phyloP scores from a whole-genome alignment of 495 filamentous ascomycete genomes.

The Peziza echinospora region DNA sequence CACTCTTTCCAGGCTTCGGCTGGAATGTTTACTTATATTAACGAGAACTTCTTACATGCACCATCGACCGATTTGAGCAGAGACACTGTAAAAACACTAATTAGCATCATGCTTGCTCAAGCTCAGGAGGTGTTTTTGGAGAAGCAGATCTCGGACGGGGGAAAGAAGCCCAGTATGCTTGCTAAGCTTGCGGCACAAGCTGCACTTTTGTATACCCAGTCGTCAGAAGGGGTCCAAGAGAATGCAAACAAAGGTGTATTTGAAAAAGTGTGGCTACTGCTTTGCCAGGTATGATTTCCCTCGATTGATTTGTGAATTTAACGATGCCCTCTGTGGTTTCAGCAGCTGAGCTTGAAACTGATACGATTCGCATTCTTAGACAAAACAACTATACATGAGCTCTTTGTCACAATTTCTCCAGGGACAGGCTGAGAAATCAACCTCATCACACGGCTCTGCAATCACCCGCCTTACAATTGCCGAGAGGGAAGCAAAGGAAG shows the following conservation, averaged over 20 bases:
- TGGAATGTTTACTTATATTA: slow-evolving; percentile 99
- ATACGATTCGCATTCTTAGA: no score
- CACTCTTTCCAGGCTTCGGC: slow-evolving; percentile 96
- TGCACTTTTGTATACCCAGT: slow-evolving; percentile 68
- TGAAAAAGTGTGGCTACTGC: slow-evolving; percentile 79
- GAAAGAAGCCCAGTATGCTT: slow-evolving; percentile 73
- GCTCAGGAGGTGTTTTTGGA: slow-evolving; percentile 93
- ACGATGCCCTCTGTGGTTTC: neutral
- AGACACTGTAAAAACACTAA: slow-evolving; percentile 86
- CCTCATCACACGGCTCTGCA: slow-evolving; percentile 65
- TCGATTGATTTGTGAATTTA: neutral
- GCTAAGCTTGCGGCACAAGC: slow-evolving; percentile 87
- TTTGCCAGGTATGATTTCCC: slow-evolving; percentile 43
- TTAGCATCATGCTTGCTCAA: slow-evolving; percentile 80
- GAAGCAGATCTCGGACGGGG: slow-evolving; percentile 71
- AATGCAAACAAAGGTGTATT: slow-evolving; percentile 82
- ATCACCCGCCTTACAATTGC: slow-evolving; percentile 67
- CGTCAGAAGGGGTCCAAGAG: slow-evolving; percentile 71
- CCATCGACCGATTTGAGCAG: slow-evolving; percentile 84
- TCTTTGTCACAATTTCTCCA: slow-evolving; percentile 88
- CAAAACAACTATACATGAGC: slow-evolving; percentile 65
- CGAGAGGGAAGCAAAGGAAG: slow-evolving; percentile 51
- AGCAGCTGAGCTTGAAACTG: no score
- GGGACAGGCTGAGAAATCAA: slow-evolving; percentile 74
- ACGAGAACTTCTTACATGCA: slow-evolving; percentile 95